Evolutionary conservation across 2,329 filamentous ascomycete species (phyloP).

Genomic region (Neoascochyta sp.): DNA sequence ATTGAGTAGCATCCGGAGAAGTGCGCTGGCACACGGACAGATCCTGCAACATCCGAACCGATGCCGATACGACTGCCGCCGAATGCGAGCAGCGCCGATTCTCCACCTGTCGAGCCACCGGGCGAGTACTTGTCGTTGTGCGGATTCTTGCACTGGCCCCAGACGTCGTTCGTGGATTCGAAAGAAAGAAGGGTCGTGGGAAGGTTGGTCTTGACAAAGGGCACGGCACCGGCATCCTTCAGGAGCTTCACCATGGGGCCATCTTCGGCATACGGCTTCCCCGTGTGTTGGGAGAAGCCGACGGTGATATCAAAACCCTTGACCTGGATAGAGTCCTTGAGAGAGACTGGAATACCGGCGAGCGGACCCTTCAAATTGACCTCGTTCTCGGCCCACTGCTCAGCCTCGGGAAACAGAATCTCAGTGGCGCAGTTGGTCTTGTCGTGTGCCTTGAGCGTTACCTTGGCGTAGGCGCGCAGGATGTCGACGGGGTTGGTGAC

Average conservation of each 20-base stretch:
- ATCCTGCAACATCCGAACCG: slow-evolving; percentile 87
- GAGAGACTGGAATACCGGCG: slow-evolving; percentile 78
- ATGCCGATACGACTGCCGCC: slow-evolving; percentile 82
- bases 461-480: slow-evolving; percentile 81
- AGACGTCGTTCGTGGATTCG: slow-evolving; percentile 74
- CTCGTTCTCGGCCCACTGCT: slow-evolving; percentile 61
- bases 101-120: slow-evolving; percentile 83
- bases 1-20: slow-evolving; percentile 87
- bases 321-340: slow-evolving; percentile 75
- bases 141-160: slow-evolving; percentile 79
- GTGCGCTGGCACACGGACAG: slow-evolving; percentile 80
- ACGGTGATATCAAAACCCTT: slow-evolving; percentile 79
- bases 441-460: slow-evolving; percentile 75
- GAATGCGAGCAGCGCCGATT: slow-evolving; percentile 75
- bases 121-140: slow-evolving; percentile 82
- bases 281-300: slow-evolving; percentile 70
- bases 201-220: slow-evolving; percentile 89
- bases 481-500: slow-evolving; percentile 65
- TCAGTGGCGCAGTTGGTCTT: slow-evolving; percentile 90
- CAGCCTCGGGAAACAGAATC: slow-evolving; percentile 73
- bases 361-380: slow-evolving; percentile 76
- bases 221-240: slow-evolving; percentile 83
- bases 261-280: slow-evolving; percentile 64
- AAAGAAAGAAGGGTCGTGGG: slow-evolving; percentile 85
- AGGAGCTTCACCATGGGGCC: slow-evolving; percentile 71